phyloP scores from a whole-genome alignment of 345 rosid species.

The Anastatica hierochuntica region DNA sequence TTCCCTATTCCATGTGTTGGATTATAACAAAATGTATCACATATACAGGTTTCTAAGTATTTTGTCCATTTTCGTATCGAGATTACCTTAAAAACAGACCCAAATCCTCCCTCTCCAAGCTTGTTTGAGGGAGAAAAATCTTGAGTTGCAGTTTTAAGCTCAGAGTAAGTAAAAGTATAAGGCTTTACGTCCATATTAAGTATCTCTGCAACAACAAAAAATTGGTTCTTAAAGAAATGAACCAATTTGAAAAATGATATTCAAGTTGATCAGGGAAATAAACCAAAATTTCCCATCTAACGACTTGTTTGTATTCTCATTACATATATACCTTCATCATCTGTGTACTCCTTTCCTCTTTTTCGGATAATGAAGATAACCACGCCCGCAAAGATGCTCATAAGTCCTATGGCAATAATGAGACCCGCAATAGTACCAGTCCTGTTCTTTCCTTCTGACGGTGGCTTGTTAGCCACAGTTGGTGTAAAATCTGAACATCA shows the following conservation, averaged over 20 bases:
- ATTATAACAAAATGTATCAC: too few species aligned
- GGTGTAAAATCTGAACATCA: constrained; percentile 46
- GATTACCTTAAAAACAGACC: constrained; percentile 60
- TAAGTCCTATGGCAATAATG: constrained; percentile 8
- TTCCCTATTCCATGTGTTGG: too few species aligned
- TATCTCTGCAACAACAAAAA: constrained; percentile 29
- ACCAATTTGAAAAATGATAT: background rate
- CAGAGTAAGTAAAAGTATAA: constrained; percentile 41
- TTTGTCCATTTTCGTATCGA: too few species aligned
- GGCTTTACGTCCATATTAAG: constrained; percentile 38
- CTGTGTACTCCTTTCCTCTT: constrained; percentile 27
- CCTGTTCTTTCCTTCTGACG: constrained; percentile 7
- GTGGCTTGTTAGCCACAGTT: constrained; percentile 38
- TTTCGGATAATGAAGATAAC: constrained; percentile 21
- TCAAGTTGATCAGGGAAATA: background rate
- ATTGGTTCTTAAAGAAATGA: background rate
- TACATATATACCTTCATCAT: constrained; percentile 50
- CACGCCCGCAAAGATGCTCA: constrained; percentile 15
- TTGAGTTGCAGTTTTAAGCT: constrained; percentile 50
- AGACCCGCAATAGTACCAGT: constrained; percentile 24
- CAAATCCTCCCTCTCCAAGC: constrained; percentile 72
- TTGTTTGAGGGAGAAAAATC: constrained; percentile 47
- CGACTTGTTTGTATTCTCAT: background rate
- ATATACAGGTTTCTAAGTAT: too few species aligned
- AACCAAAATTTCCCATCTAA: background rate